Conservation (phyloP, 2,329 filamentous ascomycete species). For the Calonectria pauciramosa region DNA sequence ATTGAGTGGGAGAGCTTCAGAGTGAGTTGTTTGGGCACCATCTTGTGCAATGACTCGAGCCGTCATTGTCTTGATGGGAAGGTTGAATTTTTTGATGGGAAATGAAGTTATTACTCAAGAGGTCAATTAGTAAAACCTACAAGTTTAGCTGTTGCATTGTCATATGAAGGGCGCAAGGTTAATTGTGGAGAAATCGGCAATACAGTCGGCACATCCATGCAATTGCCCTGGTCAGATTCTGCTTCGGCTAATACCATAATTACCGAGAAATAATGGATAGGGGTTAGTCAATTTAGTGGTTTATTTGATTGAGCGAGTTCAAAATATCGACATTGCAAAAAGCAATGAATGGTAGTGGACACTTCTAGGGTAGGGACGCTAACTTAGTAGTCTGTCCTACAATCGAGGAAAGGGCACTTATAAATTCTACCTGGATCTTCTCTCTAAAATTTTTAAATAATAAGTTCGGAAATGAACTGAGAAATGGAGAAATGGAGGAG, state of each 20-base stretch:
- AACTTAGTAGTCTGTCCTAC: no score
- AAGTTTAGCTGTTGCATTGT: neutral
- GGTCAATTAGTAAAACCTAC: neutral
- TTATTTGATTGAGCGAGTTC: no score
- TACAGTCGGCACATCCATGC: neutral
- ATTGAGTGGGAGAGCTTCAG: neutral
- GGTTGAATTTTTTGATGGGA: neutral
- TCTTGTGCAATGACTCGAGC: neutral
- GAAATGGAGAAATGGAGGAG: no score
- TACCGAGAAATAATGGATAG: no score
- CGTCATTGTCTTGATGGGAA: neutral
- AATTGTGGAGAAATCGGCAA: conserved; percentile 49
- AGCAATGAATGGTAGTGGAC: no score
- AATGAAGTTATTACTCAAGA: neutral
- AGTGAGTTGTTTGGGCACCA: neutral
- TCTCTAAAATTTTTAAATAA: no score
- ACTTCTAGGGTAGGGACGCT: no score
- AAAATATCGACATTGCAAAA: no score
- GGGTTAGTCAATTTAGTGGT: no score
- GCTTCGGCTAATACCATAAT: neutral
- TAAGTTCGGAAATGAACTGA: no score
- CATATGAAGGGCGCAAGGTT: neutral
- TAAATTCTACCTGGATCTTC: no score
- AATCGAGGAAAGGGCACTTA: no score
- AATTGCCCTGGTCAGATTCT: neutral